These are phyloP conservation scores for Fusarium gaditjirri DNA, from an alignment of 2,329 filamentous ascomycete species.

Conservation along the genomic window DNA sequence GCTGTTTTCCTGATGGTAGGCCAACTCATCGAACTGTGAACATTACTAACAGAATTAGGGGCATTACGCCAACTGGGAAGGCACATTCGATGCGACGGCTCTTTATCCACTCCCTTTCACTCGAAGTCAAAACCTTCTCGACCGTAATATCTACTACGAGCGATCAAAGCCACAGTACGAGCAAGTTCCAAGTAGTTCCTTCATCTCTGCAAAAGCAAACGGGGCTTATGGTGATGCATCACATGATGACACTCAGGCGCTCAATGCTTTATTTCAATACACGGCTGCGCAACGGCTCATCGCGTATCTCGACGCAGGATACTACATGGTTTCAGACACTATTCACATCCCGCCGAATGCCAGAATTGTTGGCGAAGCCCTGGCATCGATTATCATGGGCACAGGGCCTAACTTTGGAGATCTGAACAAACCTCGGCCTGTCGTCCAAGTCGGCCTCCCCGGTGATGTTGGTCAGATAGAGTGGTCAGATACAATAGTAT, in stretches of 20 bases:
- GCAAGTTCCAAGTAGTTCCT: conserved; percentile 64
- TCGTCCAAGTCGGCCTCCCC: conserved; percentile 72
- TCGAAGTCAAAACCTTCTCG: conserved; percentile 58
- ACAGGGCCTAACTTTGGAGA: conserved; percentile 66
- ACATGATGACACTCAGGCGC: conserved; percentile 78
- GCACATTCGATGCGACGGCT: conserved; percentile 38
- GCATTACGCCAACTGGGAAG: conserved; percentile 38
- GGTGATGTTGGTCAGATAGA: conserved; percentile 75
- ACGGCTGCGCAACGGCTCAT: conserved; percentile 64
- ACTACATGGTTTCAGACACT: conserved; percentile 69
- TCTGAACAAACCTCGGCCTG: conserved; percentile 67
- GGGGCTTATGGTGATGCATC: conserved; percentile 70
- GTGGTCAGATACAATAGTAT: conserved; percentile 77
- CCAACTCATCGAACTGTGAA: background rate
- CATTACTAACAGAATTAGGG: conserved; percentile 38
- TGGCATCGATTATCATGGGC: conserved; percentile 64
- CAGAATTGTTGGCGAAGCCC: conserved; percentile 70
- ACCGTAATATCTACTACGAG: conserved; percentile 69
- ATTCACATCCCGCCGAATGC: conserved; percentile 59
- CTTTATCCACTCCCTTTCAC: conserved; percentile 31
- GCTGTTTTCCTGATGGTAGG: conserved; percentile 45
- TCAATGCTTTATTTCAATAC: conserved; percentile 65
- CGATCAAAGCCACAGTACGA: conserved; percentile 81
- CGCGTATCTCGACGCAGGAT: conserved; percentile 70
- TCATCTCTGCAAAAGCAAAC: conserved; percentile 72